These are phyloP conservation scores for Mycena latifolia DNA, from an alignment of 768 basidiomycete species.

Conservation along the genomic window DNA sequence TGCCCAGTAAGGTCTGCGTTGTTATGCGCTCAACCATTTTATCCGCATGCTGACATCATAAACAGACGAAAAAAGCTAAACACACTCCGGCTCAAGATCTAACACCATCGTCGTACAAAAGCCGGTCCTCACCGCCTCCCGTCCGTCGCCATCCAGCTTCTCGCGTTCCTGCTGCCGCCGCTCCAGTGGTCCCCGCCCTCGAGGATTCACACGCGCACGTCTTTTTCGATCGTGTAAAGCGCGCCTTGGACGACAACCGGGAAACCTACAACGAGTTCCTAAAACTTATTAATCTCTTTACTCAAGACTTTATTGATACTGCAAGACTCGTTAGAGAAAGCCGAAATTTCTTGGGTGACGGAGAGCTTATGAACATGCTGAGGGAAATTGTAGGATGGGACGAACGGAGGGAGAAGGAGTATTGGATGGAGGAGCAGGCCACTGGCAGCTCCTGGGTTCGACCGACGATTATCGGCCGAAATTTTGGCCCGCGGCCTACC, in stretches of 20 bases:
- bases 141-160: constrained; percentile 31
- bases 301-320: constrained; percentile 93
- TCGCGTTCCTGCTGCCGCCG: constrained; percentile 41
- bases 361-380: constrained; percentile 85
- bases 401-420: constrained; percentile 73
- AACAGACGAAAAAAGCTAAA: constrained; percentile 49
- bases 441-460: constrained; percentile 63
- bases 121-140: constrained; percentile 51
- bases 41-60: constrained; percentile 21
- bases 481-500: constrained; percentile 59
- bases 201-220: constrained; percentile 37
- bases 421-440: constrained; percentile 61
- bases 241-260: constrained; percentile 70
- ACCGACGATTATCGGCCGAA: constrained; percentile 56
- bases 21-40: constrained; percentile 19
- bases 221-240: constrained; percentile 94
- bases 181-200: constrained; percentile 39
- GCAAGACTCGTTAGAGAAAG: constrained; percentile 86
- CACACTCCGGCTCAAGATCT: constrained; percentile 54
- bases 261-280: constrained; percentile 95
- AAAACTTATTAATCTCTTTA: constrained; percentile 94
- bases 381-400: constrained; percentile 92
- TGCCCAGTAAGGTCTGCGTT: constrained; percentile 52
- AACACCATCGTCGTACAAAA: constrained; percentile 51
- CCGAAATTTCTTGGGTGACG: constrained; percentile 79